Conservation (phyloP, 192 early-diverging fungal species). For the Coemansia sp. region DNA sequence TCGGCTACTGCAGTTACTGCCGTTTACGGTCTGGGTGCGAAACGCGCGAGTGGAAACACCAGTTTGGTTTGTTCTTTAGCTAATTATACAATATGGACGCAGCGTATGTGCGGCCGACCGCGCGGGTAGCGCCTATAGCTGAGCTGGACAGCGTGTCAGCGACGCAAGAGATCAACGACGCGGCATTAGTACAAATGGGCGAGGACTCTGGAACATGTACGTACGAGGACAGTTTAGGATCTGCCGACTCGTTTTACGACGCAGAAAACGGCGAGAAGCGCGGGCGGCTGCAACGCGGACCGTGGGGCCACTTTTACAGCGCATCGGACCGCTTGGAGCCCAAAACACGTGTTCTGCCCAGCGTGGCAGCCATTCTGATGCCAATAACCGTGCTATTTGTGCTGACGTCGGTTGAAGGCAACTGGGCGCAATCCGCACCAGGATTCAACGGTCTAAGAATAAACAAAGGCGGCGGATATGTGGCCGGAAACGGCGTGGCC, state of each 20-base stretch:
- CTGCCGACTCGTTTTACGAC: conserved; percentile 12
- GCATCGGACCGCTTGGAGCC: conserved; percentile 20
- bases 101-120: not conserved
- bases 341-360: conserved; percentile 45
- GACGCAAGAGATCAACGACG: not conserved
- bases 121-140: not conserved
- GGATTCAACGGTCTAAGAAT: conserved; percentile 33
- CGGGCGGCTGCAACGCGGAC: conserved; percentile 23
- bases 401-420: conserved; percentile 48
- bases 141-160: not conserved
- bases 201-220: not conserved
- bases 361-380: conserved; percentile 41
- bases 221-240: conserved; percentile 10
- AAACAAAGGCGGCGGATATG: conserved; percentile 41
- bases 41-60: not conserved
- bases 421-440: conserved; percentile 41
- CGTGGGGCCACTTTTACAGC: conserved; percentile 44
- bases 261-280: conserved; percentile 25
- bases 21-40: not conserved
- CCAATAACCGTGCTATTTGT: conserved; percentile 45
- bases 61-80: not conserved
- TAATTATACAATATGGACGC: not conserved
- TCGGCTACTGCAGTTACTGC: too few species aligned
- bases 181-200: not conserved
- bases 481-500: conserved; percentile 45